Percentiles rank a stretch among this genome's conserved stretches.
Conservation (phyloP, 306 rosid species). For the Pterocarpus santalinus region DNA sequence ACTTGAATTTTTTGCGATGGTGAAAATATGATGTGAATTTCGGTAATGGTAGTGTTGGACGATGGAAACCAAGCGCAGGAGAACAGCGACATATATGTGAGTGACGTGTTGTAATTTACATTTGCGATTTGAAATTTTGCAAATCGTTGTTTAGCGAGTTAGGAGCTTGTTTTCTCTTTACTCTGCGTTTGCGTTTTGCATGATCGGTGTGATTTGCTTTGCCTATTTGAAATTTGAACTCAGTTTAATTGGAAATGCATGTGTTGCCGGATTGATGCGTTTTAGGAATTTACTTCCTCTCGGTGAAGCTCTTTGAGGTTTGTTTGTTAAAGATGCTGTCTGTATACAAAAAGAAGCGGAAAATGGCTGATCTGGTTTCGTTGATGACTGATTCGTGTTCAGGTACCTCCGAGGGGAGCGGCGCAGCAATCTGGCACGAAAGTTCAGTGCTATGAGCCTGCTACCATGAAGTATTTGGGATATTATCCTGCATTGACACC, state of each 20-base stretch:
- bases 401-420: conserved; percentile 91
- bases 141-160: not conserved
- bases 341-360: not conserved
- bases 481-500: conserved; percentile 73
- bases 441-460: conserved; percentile 95
- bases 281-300: conserved; percentile 8
- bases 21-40: conserved; percentile 44
- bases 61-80: conserved; percentile 83
- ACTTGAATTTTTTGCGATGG: not conserved
- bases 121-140: conserved; percentile 14
- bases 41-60: conserved; percentile 75
- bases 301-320: conserved; percentile 8
- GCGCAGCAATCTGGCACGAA: conserved; percentile 73
- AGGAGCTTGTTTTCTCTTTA: not conserved
- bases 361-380: conserved; percentile 28
- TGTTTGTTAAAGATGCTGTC: conserved; percentile 1
- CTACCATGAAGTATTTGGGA: conserved; percentile 96
- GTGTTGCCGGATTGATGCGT: conserved; percentile 5
- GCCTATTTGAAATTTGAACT: not conserved
- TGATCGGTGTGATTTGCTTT: conserved; percentile 38
- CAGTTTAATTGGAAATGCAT: conserved; percentile 13
- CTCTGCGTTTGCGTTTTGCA: conserved; percentile 30
- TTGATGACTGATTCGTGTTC: conserved; percentile 47
- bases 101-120: conserved; percentile 39
- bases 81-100: conserved; percentile 86